These are phyloP conservation scores for Macrophomina pseudophaseolina DNA, from an alignment of 2,329 filamentous ascomycete genomes.

Conservation along the genomic window DNA sequence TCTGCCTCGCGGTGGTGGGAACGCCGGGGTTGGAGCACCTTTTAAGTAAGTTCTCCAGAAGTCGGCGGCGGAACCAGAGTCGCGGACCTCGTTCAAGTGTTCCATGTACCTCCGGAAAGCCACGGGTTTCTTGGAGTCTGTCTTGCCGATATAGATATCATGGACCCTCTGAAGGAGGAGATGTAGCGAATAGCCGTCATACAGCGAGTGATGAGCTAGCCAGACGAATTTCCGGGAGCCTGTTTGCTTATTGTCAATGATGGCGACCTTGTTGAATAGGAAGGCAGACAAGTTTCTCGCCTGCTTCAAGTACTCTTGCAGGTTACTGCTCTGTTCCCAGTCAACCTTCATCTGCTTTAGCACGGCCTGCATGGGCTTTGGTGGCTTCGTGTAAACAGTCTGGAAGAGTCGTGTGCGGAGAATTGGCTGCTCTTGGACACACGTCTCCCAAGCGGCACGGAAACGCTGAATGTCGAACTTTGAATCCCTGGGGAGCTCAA, in stretches of 20 bases:
- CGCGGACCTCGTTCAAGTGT: conserved; percentile 47
- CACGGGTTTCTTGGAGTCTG: conserved; percentile 19
- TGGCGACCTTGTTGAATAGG: conserved; percentile 34
- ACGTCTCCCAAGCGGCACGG: conserved; percentile 53
- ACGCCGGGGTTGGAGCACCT: conserved; percentile 49
- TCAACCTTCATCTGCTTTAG: conserved; percentile 34
- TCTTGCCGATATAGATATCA: conserved; percentile 31
- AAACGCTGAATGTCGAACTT: conserved; percentile 50
- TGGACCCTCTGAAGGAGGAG: conserved; percentile 39
- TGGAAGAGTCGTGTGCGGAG: conserved; percentile 51
- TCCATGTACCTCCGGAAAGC: conserved; percentile 56
- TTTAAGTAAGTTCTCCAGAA: conserved; percentile 54
- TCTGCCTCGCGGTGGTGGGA: conserved; percentile 35
- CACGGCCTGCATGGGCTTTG: conserved; percentile 38
- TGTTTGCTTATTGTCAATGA: conserved; percentile 31
- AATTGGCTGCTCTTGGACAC: conserved; percentile 52
- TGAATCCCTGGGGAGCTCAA: conserved; percentile 45
- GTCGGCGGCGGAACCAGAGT: conserved; percentile 39
- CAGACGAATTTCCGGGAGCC: conserved; percentile 41
- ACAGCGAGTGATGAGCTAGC: conserved; percentile 49
- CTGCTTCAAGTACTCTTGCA: conserved; percentile 41
- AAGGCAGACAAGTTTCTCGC: conserved; percentile 33
- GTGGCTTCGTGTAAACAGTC: conserved; percentile 35
- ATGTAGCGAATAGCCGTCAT: conserved; percentile 46
- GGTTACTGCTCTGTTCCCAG: conserved; percentile 34